A percentile compares a stretch with the other conserved stretches of the same genome.
phyloP scores from a whole-genome alignment of 768 basidiomycete species.

The Lentinus tigrinus region DNA sequence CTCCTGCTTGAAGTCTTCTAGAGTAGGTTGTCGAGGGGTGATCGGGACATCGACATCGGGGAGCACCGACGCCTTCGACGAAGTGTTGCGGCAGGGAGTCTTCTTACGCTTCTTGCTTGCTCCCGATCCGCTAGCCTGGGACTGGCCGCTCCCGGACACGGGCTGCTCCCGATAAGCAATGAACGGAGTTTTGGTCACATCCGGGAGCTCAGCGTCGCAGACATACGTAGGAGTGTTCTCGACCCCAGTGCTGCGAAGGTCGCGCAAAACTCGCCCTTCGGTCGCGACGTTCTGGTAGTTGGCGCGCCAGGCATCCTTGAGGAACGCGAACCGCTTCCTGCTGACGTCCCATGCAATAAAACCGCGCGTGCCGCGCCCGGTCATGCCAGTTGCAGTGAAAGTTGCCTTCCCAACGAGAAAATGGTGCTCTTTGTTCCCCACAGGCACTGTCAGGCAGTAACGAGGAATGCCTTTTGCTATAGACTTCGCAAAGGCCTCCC shows the following conservation, averaged over 20 bases:
- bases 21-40: too few species aligned
- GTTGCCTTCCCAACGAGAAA: slow-evolving; percentile 2
- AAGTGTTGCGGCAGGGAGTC: too few species aligned
- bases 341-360: slow-evolving; percentile 11
- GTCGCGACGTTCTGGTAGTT: background rate
- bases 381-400: background rate
- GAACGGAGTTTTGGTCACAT: background rate
- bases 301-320: slow-evolving; percentile 12
- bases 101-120: too few species aligned
- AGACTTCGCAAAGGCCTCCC: background rate
- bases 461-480: background rate
- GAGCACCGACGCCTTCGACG: too few species aligned
- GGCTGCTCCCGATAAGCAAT: too few species aligned
- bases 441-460: background rate
- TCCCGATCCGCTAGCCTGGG: too few species aligned
- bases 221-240: background rate
- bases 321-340: slow-evolving; percentile 4
- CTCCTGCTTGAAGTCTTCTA: background rate
- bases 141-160: too few species aligned
- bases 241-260: background rate
- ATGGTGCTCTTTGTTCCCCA: background rate
- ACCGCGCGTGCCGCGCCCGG: slow-evolving; percentile 8
- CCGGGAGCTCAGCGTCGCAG: background rate
- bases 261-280: background rate
- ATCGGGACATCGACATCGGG: too few species aligned